Evolutionary conservation across 2,329 filamentous ascomycete genomes (phyloP).

Genomic region (Hypoxylon sp.): DNA sequence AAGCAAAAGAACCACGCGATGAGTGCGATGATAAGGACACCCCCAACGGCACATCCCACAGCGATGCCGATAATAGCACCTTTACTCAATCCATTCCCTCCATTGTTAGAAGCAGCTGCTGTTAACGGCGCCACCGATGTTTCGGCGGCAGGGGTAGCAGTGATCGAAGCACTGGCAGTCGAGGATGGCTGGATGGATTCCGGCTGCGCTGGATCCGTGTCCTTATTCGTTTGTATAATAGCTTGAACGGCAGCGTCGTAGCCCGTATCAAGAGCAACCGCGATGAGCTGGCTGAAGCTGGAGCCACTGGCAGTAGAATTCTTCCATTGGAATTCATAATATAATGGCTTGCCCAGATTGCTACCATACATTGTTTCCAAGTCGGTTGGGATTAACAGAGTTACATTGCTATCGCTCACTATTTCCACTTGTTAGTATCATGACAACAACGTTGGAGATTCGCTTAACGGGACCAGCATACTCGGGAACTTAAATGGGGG

Average conservation of each 20-base stretch:
- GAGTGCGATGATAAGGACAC: conserved; percentile 58
- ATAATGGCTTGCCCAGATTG: conserved; percentile 36
- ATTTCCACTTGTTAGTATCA: conserved; percentile 21
- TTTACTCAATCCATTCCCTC: conserved; percentile 37
- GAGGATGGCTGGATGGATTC: conserved; percentile 11
- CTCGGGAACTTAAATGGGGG: conserved; percentile 24
- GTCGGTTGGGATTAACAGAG: conserved; percentile 17
- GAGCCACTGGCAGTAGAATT: conserved; percentile 37
- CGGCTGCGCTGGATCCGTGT: conserved; percentile 7
- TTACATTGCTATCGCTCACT: conserved; percentile 30
- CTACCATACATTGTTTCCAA: background rate
- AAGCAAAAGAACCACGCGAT: conserved; percentile 61
- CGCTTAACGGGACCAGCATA: conserved; percentile 15
- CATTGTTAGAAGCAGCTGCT: background rate
- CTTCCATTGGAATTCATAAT: conserved; percentile 47
- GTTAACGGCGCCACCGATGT: conserved; percentile 1
- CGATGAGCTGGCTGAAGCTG: conserved; percentile 44
- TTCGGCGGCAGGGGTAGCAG: conserved; percentile 11
- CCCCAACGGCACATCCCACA: conserved; percentile 47
- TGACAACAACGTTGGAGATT: background rate
- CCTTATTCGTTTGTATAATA: conserved; percentile 1
- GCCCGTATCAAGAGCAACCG: conserved; percentile 16
- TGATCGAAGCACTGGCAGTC: background rate
- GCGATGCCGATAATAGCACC: conserved; percentile 52
- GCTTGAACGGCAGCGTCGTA: background rate